phyloP scores from a whole-genome alignment of 2,329 filamentous ascomycete species.

The Aaosphaeria pasadenensis region DNA sequence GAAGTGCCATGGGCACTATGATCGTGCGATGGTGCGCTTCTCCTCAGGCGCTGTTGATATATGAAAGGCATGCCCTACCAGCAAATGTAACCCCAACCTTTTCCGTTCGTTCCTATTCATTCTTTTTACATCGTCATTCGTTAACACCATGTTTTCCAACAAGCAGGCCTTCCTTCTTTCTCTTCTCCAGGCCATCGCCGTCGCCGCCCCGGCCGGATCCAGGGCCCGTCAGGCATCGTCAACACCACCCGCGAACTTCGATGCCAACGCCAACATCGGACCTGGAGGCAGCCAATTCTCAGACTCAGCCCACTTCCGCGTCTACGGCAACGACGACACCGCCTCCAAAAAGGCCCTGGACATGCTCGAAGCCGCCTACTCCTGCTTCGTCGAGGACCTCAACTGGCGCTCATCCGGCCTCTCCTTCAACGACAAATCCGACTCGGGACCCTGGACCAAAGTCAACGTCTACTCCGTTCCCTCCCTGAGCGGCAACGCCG shows the following conservation, averaged over 20 bases:
- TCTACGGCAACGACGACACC: constrained; percentile 32
- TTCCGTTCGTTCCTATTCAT: too few species aligned
- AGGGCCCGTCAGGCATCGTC: not conserved
- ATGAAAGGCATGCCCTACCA: too few species aligned
- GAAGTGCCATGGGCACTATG: too few species aligned
- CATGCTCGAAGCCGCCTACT: constrained; percentile 47
- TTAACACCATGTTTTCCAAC: not conserved
- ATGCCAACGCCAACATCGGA: constrained; percentile 11
- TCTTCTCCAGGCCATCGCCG: not conserved
- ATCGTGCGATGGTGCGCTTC: too few species aligned
- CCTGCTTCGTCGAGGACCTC: constrained; percentile 13
- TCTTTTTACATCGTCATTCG: too few species aligned
- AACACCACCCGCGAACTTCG: constrained; percentile 4
- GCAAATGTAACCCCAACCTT: too few species aligned
- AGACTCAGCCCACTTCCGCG: constrained; percentile 38
- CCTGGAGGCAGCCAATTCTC: constrained; percentile 7
- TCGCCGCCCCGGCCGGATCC: not conserved
- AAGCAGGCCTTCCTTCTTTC: not conserved
- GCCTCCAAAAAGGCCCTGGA: constrained; percentile 31
- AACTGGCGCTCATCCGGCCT: constrained; percentile 19
- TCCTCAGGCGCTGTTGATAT: too few species aligned
- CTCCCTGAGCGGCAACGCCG: constrained; percentile 31
- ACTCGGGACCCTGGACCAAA: constrained; percentile 43
- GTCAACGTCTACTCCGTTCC: constrained; percentile 42
- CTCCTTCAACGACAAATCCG: constrained; percentile 16